Evolutionary conservation across 371 early-diverging fungal species (phyloP).

Genomic region (Syncephalastrum monosporum): DNA sequence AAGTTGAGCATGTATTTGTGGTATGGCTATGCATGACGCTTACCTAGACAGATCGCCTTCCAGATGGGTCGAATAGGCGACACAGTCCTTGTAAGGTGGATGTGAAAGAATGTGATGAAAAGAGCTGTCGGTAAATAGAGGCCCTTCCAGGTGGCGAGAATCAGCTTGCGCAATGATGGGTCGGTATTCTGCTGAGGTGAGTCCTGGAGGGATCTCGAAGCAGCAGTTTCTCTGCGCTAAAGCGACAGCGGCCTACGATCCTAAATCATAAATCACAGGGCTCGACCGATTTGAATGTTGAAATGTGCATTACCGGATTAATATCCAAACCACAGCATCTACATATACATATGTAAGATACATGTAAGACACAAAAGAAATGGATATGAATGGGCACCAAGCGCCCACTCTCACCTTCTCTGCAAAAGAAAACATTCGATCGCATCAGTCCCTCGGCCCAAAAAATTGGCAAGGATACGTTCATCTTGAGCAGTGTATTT

Average conservation of each 20-base stretch:
- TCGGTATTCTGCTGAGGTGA: slow-evolving; percentile 73
- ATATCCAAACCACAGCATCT: slow-evolving; percentile 87
- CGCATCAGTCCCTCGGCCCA: slow-evolving; percentile 90
- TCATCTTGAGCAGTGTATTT: slow-evolving; percentile 76
- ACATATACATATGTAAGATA: not conserved
- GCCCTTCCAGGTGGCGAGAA: slow-evolving; percentile 60
- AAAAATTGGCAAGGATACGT: slow-evolving; percentile 84
- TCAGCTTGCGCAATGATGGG: slow-evolving; percentile 85
- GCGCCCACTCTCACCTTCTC: slow-evolving; percentile 52
- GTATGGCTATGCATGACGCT: not conserved
- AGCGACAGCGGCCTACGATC: slow-evolving; percentile 69
- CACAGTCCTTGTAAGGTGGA: slow-evolving; percentile 94
- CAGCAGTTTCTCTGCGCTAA: slow-evolving; percentile 84
- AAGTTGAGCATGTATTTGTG: not conserved
- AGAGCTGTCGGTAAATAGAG: slow-evolving; percentile 59
- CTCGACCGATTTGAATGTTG: not conserved
- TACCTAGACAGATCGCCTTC: slow-evolving; percentile 80
- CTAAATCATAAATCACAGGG: not conserved
- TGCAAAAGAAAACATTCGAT: slow-evolving; percentile 86
- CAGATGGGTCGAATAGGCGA: slow-evolving; percentile 70
- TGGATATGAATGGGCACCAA: too few relatives aligned
- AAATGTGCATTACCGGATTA: slow-evolving; percentile 63
- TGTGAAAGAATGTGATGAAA: slow-evolving; percentile 90
- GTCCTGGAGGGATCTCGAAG: slow-evolving; percentile 73
- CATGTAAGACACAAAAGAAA: too few relatives aligned